These are phyloP conservation scores for Dipteronia sinensis DNA, from an alignment of 345 rosid genomes.

Conservation along the genomic window DNA sequence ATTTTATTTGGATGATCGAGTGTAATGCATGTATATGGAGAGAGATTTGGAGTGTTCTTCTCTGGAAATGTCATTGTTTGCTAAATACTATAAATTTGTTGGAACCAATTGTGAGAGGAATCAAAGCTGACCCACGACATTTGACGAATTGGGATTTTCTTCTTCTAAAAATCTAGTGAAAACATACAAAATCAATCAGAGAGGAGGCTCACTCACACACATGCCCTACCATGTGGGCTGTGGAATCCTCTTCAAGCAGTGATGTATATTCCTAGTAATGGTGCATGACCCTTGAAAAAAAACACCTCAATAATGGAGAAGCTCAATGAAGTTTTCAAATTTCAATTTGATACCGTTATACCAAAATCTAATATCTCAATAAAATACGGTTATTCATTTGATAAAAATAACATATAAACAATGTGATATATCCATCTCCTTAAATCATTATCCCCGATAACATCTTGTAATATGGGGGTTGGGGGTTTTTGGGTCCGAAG, in stretches of 20 bases:
- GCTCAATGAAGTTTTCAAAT: too few relatives aligned
- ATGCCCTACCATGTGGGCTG: neutral
- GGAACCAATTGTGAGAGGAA: neutral
- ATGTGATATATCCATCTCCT: neutral
- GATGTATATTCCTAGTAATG: neutral
- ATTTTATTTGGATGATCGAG: too few relatives aligned
- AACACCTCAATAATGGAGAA: too few relatives aligned
- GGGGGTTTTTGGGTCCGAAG: too few relatives aligned
- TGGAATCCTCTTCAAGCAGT: neutral
- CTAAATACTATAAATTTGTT: neutral
- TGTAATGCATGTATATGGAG: too few relatives aligned
- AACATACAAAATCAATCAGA: neutral
- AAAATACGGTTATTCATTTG: too few relatives aligned
- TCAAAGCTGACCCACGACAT: neutral
- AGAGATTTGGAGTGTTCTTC: too few relatives aligned
- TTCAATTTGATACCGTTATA: too few relatives aligned
- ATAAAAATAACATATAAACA: too few relatives aligned
- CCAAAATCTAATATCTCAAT: too few relatives aligned
- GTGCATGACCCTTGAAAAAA: neutral
- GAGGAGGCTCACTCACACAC: neutral
- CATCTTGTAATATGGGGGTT: neutral
- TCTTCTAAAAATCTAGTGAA: neutral
- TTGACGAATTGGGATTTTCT: neutral
- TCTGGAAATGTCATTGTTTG: too few relatives aligned
- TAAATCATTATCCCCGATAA: too few relatives aligned